These are phyloP conservation scores for Cryptosporidium andersoni DNA, from an alignment of 169 alveolate species.

Conservation along the genomic window DNA sequence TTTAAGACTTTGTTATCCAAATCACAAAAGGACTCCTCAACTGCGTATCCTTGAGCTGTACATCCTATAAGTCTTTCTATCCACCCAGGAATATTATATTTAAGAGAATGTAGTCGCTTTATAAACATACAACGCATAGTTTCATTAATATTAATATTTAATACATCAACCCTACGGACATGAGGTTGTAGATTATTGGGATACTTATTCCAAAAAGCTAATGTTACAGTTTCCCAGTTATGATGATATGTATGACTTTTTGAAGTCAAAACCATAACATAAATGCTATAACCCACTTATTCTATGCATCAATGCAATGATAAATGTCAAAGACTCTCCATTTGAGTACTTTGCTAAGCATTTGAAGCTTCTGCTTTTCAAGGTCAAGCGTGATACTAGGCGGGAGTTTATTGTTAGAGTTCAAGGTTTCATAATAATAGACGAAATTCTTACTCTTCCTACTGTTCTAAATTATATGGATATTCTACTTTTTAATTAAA, in stretches of 20 bases:
- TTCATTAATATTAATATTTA: slow-evolving; percentile 16
- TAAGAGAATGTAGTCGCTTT: slow-evolving; percentile 23
- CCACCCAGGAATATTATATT: slow-evolving; percentile 3
- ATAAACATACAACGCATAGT: neutral
- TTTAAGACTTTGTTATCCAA: neutral
- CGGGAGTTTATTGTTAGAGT: too few species aligned
- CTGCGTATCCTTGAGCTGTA: slow-evolving; percentile 4
- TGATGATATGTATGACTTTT: slow-evolving; percentile 23
- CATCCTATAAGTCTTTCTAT: slow-evolving; percentile 30
- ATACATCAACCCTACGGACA: slow-evolving; percentile 24
- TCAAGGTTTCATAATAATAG: too few species aligned
- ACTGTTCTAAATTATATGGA: too few species aligned
- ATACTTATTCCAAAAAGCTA: slow-evolving; percentile 45
- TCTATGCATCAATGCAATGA: too few species aligned
- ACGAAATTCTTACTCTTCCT: too few species aligned
- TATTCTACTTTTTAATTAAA: too few species aligned
- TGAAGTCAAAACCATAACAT: slow-evolving; percentile 6
- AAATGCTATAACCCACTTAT: neutral
- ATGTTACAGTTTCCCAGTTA: slow-evolving; percentile 19
- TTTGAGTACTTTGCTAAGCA: too few species aligned
- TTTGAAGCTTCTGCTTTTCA: too few species aligned
- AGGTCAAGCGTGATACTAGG: too few species aligned
- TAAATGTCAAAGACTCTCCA: too few species aligned
- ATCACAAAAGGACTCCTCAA: slow-evolving; percentile 14
- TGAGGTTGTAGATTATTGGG: slow-evolving; percentile 50